These are phyloP conservation scores for Beauveria medogensis DNA, from an alignment of 2,329 filamentous ascomycete genomes.

Conservation along the genomic window DNA sequence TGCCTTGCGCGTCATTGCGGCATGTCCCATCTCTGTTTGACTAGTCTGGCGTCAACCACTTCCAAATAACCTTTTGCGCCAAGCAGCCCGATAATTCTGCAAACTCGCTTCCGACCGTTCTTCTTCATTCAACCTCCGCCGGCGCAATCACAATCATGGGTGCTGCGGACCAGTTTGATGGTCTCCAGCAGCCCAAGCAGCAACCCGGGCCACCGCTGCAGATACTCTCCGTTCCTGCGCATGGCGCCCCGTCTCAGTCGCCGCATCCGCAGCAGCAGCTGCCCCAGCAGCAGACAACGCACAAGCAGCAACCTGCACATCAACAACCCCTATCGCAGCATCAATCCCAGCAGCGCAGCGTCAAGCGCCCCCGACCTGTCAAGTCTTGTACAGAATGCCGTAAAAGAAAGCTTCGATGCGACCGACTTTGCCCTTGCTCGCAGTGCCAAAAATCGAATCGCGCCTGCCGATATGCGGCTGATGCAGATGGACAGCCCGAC, in stretches of 20 bases:
- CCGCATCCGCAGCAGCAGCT: not conserved
- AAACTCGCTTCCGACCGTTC: not conserved
- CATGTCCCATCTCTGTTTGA: slow-evolving; percentile 1
- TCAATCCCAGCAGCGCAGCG: slow-evolving; percentile 31
- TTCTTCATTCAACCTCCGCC: no score
- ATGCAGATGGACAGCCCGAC: slow-evolving; percentile 37
- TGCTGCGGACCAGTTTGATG: not conserved
- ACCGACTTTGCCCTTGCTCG: slow-evolving; percentile 47
- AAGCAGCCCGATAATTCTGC: not conserved
- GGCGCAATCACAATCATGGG: not conserved
- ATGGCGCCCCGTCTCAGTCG: not conserved
- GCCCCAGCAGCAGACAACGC: not conserved
- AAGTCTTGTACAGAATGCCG: slow-evolving; percentile 50
- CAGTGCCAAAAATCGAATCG: slow-evolving; percentile 52
- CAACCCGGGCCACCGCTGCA: not conserved
- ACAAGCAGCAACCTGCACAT: slow-evolving; percentile 13
- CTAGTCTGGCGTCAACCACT: not conserved
- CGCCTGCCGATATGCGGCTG: slow-evolving; percentile 43
- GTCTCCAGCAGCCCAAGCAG: slow-evolving; percentile 3
- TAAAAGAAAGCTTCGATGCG: slow-evolving; percentile 49
- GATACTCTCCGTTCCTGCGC: slow-evolving; percentile 1
- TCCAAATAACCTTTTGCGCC: not conserved
- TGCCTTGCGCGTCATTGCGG: not conserved
- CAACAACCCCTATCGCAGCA: slow-evolving; percentile 13
- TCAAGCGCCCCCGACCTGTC: slow-evolving; percentile 46